A percentile compares a stretch with the other conserved stretches of the same genome.
Evolutionary conservation across 2,329 filamentous ascomycete genomes (phyloP).

Genomic region (Dendryphion nanum): DNA sequence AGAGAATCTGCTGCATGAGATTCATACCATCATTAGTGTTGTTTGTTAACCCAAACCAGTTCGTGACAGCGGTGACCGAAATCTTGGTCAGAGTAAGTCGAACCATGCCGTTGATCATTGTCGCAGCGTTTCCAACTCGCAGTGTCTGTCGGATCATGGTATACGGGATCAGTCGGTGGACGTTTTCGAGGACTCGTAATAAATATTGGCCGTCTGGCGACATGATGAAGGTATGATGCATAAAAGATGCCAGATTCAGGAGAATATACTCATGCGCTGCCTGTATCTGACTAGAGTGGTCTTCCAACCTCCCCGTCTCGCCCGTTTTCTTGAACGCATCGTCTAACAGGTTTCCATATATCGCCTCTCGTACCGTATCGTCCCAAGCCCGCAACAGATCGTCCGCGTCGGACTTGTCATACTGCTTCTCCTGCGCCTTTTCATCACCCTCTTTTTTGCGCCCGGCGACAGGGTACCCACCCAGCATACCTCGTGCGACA

Average conservation of each 20-base stretch:
- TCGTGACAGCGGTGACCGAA: conserved; percentile 70
- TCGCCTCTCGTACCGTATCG: conserved; percentile 62
- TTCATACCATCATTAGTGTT: conserved; percentile 78
- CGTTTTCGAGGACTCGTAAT: conserved; percentile 66
- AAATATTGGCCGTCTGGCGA: conserved; percentile 75
- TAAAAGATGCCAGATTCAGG: conserved; percentile 70
- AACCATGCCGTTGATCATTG: conserved; percentile 76
- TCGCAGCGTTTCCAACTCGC: conserved; percentile 73
- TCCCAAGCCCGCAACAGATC: conserved; percentile 66
- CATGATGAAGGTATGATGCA: conserved; percentile 70
- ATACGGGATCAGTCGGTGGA: conserved; percentile 71
- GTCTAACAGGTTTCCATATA: conserved; percentile 68
- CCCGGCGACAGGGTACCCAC: conserved; percentile 53
- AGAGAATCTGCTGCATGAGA: conserved; percentile 73
- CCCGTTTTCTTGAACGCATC: conserved; percentile 62
- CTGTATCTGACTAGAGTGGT: conserved; percentile 61
- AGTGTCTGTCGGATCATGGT: conserved; percentile 70
- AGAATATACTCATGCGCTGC: conserved; percentile 67
- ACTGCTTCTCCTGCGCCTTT: conserved; percentile 42
- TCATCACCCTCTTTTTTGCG: conserved; percentile 30
- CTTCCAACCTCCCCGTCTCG: conserved; percentile 61
- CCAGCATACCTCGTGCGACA: conserved; percentile 64
- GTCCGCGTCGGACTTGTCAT: conserved; percentile 58
- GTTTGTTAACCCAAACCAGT: conserved; percentile 73
- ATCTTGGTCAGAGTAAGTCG: conserved; percentile 74